Conservation (phyloP, 352 stramenopile species). For the Phytophthora podocarpi region DNA sequence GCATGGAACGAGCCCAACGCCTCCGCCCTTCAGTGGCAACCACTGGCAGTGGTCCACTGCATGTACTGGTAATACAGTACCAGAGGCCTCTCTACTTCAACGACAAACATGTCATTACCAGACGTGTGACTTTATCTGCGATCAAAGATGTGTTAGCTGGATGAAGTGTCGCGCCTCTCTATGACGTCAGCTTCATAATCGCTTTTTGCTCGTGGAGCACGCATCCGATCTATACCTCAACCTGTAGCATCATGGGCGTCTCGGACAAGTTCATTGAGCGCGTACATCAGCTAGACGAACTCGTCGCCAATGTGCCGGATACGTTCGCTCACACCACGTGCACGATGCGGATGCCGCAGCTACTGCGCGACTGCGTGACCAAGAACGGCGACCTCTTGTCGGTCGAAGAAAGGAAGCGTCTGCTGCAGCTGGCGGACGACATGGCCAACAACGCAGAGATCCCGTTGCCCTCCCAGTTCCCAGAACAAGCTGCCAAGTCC, state of each 20-base stretch:
- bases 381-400: slow-evolving; percentile 46
- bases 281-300: slow-evolving; percentile 37
- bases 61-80: too few species aligned
- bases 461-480: slow-evolving; percentile 39
- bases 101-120: too few species aligned
- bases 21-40: too few species aligned
- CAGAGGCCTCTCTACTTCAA: too few species aligned
- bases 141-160: slow-evolving; percentile 19
- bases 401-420: slow-evolving; percentile 20
- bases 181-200: too few species aligned
- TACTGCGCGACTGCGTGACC: slow-evolving; percentile 56
- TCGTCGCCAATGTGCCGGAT: slow-evolving; percentile 37
- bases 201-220: background rate
- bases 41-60: too few species aligned
- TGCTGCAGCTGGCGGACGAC: slow-evolving; percentile 46
- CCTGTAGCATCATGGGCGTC: slow-evolving; percentile 10
- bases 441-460: slow-evolving; percentile 44
- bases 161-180: too few species aligned
- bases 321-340: slow-evolving; percentile 61
- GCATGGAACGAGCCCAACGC: too few species aligned
- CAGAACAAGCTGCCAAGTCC: slow-evolving; percentile 32
- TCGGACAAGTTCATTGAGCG: slow-evolving; percentile 45
- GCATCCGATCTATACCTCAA: background rate
- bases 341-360: slow-evolving; percentile 49
- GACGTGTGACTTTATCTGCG: too few species aligned